Base-by-base conservation (phyloP, 2,329 filamentous ascomycete species). In the Laburnicola sp. region DNA sequence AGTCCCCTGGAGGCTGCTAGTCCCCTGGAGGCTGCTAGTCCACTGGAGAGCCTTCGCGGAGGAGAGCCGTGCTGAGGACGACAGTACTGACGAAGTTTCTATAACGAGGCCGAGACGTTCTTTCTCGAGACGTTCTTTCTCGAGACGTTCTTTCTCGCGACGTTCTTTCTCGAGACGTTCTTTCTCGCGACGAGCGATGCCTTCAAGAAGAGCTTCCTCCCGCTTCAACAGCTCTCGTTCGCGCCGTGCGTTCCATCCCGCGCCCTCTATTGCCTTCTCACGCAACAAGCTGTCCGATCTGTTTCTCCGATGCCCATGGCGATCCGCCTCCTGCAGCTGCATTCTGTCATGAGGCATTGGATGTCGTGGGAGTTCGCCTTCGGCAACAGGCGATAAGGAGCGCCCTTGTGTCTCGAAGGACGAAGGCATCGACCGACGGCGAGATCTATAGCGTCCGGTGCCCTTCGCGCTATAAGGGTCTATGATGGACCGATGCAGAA, bases 241-340 rank as follows among this genome's bases (percentile, higher is more conserved):
- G 26, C 60, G 54, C 26, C 54, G 55, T 3, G 51, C 54, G 45
- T 62, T 66, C 57, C 58, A 66, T 1, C 50, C 56, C 32, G 54
- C 46, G 6, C 54, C 52, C n/a, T 48, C 39, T n/a, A 42, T 34
- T 4, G n/a, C 41, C 8, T 16, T 38, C 23, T 30, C 35, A 38
- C 43, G 26, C 22, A 28, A 26, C 9, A n/a, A 23, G 11, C 10
- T 27, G 34, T 30, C 10, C 8, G 40, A 37, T 10, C 38, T 41
- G 22, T 46, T 32, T 27, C 7, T 26, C 11, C n/a, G 6, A 28
- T 16, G 23, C 16, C 31, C 5, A 6, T 28, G 28, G 4, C 23
- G 11, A 8, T 7, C 16, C 6, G 25, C 11, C n/a, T 28, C 22
- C n/a, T 22, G 16, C 16, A 11, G 8, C 2, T 21, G 45, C 3